Base-by-base conservation (phyloP, 768 basidiomycete species). In the Lentinula sp. region DNA sequence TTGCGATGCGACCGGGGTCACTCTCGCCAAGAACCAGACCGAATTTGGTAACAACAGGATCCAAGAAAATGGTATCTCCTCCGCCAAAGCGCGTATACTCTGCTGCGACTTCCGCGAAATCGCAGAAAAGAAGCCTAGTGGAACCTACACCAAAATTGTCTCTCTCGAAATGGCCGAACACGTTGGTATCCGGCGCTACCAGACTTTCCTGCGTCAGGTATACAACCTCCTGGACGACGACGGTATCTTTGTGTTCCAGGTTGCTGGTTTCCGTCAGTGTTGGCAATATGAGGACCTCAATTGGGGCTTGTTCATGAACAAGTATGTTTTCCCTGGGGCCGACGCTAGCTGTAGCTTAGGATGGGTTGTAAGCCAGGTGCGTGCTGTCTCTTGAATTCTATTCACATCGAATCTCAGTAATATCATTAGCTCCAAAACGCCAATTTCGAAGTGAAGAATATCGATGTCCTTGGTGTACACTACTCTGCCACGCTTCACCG, bases 91-190 rank as follows among this genome's bases (percentile, higher is more conserved):
- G 1, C 84, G 95, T 60, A 94, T 98, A 66, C 77, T 98, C 57
- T 96, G 96, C 80, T 86, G 85, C 69, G 95, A 98, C 72, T 95
- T 91, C 73, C 87, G 95, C 35, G 91, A 97, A 60, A 90, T 98
- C 66, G 92, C 93, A 39, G 82, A 84, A 35, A 81, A 86, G 60
- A 73, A 76, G 51, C 58, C 33, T 43, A 75, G 69, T 37, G 87
- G 88, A 57, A 84, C 85, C 61, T 99, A 90, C 70, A 88, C 86
- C 69, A 98, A 98, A 80, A 98, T 99, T 57, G 94, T 96, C 53
- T 88, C 87, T 63, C 81, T 99, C 63, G 97, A 99, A 73, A 98
- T 98, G 96, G 96, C 96, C 16, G 97, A 99, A 86, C 97, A 99
- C 71, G 97, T 99, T 63, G 97, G 97, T 61, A 85, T 99, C 69